Base-by-base conservation (phyloP, 805 yeast genomes). In the Torulaspora quercuum region DNA sequence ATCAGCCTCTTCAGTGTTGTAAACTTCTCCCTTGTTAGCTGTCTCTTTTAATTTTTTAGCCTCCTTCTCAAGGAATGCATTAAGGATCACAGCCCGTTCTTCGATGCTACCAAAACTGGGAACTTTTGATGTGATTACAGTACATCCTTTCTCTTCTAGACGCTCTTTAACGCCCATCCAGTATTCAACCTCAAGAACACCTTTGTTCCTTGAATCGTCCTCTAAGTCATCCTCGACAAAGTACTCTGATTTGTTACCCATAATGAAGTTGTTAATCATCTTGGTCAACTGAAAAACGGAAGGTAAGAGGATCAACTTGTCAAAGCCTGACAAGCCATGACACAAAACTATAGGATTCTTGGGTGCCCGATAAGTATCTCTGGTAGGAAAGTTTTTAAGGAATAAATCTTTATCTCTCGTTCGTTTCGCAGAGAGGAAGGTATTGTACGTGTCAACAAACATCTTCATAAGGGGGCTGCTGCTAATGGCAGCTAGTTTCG, bases 281-380 rank as follows among this genome's bases (percentile, higher is more conserved):
- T 46, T 52, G 2, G 59, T 48, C 22, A 63, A 45, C 12, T 55
- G 65, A 37, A 43, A 54, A 8, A 64, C 36, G 3, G 67, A 68
- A 0, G 80, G 77, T 2, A 74, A 28, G 6, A 78, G 46, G 22
- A 64, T 53, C 24, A 75, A 35, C 37, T 65, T 69, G 49, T 84
- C 94, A 49, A 85, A 87, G 1, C 96, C 96, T 0, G 85, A 76
- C 15, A 87, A 70, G 0, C 96, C 96, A 64, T 87, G 96, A 50
- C 95, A 87, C 17, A 87, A 59, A 0, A 87, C 82, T 1, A 87
- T 75, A 0, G 95, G 95, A 39, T 74, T 66, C 46, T 74, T 73
- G 0, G 94, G 88, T 4, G 81, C 70, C 8, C 59, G 52, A 51
- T 80, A 82, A 19, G 64, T 44, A 6, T 68, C 61, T 43, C 63